Evolutionary conservation across 148 eudicot genomes (phyloP).

Genomic region (Rhododendron vialii): DNA sequence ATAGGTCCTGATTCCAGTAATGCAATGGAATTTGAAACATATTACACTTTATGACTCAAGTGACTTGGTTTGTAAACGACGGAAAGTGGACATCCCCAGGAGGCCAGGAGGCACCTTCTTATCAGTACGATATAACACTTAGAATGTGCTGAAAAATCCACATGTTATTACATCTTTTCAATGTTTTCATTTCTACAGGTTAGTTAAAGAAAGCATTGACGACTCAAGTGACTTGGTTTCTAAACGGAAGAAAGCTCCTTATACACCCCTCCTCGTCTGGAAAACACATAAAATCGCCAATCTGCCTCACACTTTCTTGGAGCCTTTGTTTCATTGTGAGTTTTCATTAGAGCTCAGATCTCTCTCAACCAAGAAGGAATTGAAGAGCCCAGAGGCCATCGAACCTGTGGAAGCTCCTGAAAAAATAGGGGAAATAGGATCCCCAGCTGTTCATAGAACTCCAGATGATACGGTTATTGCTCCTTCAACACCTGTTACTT

Average conservation of each 20-base stretch:
- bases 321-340: constrained; percentile 71
- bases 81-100: not conserved
- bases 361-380: constrained; percentile 12
- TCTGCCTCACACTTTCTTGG: constrained; percentile 39
- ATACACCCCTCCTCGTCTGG: constrained; percentile 41
- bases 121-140: not conserved
- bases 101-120: not conserved
- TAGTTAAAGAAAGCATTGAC: constrained; percentile 36
- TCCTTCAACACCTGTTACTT: constrained; percentile 66
- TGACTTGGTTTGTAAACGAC: too few relatives aligned
- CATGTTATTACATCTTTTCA: not conserved
- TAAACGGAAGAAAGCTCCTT: constrained; percentile 46
- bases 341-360: constrained; percentile 24
- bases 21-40: not conserved
- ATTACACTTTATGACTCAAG: too few relatives aligned
- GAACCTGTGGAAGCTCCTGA: constrained; percentile 26
- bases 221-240: constrained; percentile 58
- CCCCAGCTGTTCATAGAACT: constrained; percentile 11
- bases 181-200: constrained; percentile 34
- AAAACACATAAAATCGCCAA: constrained; percentile 31
- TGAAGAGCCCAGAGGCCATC: constrained; percentile 20
- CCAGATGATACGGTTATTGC: constrained; percentile 41
- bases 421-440: constrained; percentile 12
- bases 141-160: not conserved
- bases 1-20: not conserved